These are phyloP conservation scores for Pseudopyrenochaeta lycopersici DNA, from an alignment of 2,329 filamentous ascomycete genomes.

Conservation along the genomic window DNA sequence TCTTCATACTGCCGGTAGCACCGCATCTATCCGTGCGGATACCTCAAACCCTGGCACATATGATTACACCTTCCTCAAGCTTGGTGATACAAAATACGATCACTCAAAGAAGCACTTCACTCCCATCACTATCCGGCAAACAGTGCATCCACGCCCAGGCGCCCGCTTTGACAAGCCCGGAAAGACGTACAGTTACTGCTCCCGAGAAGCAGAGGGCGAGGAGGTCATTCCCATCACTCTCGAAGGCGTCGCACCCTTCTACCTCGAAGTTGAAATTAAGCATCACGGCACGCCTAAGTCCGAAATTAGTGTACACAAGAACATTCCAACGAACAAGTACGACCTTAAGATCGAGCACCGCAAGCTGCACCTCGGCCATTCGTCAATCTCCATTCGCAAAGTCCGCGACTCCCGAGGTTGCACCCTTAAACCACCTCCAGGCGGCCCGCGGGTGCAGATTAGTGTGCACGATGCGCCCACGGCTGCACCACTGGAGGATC, in stretches of 20 bases:
- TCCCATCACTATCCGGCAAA: constrained; percentile 78
- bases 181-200: constrained; percentile 95
- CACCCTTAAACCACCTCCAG: constrained; percentile 72
- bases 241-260: constrained; percentile 85
- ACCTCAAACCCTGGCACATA: constrained; percentile 84
- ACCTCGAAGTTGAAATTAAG: constrained; percentile 90
- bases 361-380: constrained; percentile 86
- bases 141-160: constrained; percentile 82
- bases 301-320: constrained; percentile 81
- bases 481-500: constrained; percentile 85
- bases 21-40: constrained; percentile 84
- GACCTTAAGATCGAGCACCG: constrained; percentile 85
- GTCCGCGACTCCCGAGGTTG: constrained; percentile 89
- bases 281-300: constrained; percentile 83
- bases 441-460: constrained; percentile 82
- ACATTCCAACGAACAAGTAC: constrained; percentile 78
- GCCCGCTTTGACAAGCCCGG: constrained; percentile 86
- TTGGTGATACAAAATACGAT: constrained; percentile 88
- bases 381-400: constrained; percentile 87
- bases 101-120: constrained; percentile 71
- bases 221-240: constrained; percentile 89
- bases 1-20: constrained; percentile 78
- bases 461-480: constrained; percentile 92
- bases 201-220: constrained; percentile 80
- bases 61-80: constrained; percentile 82